These are phyloP conservation scores for Drechslerella dactyloides DNA, from an alignment of 2,329 filamentous ascomycete species.

Conservation along the genomic window DNA sequence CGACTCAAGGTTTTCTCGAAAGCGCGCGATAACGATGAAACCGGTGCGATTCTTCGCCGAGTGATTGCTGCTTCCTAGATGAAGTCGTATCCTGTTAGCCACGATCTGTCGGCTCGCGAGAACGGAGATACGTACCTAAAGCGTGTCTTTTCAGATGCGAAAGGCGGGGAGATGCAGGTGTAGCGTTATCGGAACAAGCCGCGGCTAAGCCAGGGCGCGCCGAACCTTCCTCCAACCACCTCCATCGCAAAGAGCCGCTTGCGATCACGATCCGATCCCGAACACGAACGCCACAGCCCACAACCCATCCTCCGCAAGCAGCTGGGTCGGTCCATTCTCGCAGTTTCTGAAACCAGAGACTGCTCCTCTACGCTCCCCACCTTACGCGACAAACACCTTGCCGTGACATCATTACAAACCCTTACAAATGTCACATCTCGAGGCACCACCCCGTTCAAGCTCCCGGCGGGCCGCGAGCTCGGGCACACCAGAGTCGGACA, in stretches of 20 bases:
- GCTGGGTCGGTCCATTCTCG: neutral
- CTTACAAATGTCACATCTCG: constrained; percentile 41
- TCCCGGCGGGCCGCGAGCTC: constrained; percentile 21
- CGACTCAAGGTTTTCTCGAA: constrained; percentile 10
- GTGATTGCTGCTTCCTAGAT: neutral
- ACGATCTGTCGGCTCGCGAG: neutral
- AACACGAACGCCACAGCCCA: neutral
- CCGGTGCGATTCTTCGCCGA: neutral
- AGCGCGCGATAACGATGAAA: constrained; percentile 6
- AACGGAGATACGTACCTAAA: neutral
- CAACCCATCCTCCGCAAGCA: constrained; percentile 7
- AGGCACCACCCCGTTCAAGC: constrained; percentile 36
- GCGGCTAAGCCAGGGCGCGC: constrained; percentile 34
- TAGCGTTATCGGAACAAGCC: constrained; percentile 38
- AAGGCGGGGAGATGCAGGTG: constrained; percentile 8
- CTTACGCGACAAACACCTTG: constrained; percentile 8
- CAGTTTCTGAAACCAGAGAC: neutral
- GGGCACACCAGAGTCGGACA: constrained; percentile 25
- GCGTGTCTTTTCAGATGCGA: neutral
- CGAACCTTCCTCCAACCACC: constrained; percentile 37
- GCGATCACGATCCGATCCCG: constrained; percentile 1
- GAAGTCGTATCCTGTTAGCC: neutral
- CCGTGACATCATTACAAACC: constrained; percentile 5
- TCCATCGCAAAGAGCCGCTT: constrained; percentile 9
- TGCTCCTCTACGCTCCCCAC: neutral